Conservation (phyloP, 306 rosid genomes). For the Pachyrhizus erosus region DNA sequence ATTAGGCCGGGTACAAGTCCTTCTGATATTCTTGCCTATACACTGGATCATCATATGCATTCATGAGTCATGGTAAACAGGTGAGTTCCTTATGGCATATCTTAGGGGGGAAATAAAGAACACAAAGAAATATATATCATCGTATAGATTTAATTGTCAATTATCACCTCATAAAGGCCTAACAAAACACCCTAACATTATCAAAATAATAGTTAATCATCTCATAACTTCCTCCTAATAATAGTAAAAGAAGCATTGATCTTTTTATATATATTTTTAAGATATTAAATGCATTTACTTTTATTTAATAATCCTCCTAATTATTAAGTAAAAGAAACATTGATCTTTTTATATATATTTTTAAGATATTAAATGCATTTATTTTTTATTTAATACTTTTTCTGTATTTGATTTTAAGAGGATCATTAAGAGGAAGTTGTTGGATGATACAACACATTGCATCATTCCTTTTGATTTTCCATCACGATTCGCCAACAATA, state of each 20-base stretch:
- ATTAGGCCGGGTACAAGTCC: conserved; percentile 96
- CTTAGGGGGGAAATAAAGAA: not conserved
- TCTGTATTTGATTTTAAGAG: not conserved
- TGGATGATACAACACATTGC: not conserved
- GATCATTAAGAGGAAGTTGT: not conserved
- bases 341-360: not conserved
- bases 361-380: not conserved
- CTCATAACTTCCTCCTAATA: too few relatives aligned
- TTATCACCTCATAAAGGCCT: not conserved
- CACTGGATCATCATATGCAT: conserved; percentile 80
- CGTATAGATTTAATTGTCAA: conserved; percentile 12
- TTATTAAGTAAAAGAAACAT: not conserved
- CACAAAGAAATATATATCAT: not conserved
- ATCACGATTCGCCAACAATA: not conserved
- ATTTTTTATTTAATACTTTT: not conserved
- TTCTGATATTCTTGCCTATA: conserved; percentile 87
- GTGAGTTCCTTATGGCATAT: conserved; percentile 48
- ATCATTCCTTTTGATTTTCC: conserved; percentile 2
- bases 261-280: not conserved
- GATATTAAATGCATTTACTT: not conserved
- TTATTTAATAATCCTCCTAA: not conserved
- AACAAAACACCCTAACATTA: not conserved
- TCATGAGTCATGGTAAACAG: conserved; percentile 56
- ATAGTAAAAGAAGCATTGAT: not conserved
- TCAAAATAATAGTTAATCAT: too few relatives aligned